Evolutionary conservation across 129 eudicot species (phyloP).

Genomic region (Artemisia argyi): DNA sequence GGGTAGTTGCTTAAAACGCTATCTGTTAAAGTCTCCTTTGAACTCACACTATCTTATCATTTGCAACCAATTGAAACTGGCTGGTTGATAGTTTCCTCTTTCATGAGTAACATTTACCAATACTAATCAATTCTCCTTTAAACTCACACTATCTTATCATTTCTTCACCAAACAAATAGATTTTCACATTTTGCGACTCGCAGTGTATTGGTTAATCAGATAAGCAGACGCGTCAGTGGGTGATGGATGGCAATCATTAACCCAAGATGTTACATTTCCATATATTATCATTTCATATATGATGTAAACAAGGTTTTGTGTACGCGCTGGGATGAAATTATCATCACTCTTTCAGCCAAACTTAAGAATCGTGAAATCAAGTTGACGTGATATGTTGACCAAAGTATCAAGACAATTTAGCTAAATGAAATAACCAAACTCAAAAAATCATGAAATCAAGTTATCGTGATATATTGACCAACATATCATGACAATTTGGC

Average conservation of each 20-base stretch:
- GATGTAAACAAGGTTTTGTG: background rate
- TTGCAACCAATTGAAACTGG: background rate
- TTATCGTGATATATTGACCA: too few species aligned
- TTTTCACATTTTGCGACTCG: background rate
- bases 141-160: background rate
- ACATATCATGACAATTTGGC: too few species aligned
- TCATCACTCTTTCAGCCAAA: too few species aligned
- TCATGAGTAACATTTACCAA: background rate
- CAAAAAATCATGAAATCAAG: too few species aligned
- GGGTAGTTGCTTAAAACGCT: background rate
- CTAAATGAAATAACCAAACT: too few species aligned
- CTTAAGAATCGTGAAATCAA: too few species aligned
- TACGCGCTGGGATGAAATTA: too few species aligned
- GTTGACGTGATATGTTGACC: background rate
- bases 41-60: too few species aligned
- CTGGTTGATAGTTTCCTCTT: background rate
- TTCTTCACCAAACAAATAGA: slow-evolving; percentile 8
- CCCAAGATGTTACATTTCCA: background rate
- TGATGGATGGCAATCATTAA: background rate
- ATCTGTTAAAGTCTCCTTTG: too few species aligned
- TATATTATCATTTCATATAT: background rate
- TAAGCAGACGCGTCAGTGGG: background rate
- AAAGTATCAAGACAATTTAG: background rate
- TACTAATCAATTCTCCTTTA: background rate
- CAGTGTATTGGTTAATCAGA: background rate